Evolutionary conservation across 192 early-diverging fungal genomes (phyloP), one percentile per base, ranked within the genome.

Genomic region (Gryganskiella cystojenkinii): DNA sequence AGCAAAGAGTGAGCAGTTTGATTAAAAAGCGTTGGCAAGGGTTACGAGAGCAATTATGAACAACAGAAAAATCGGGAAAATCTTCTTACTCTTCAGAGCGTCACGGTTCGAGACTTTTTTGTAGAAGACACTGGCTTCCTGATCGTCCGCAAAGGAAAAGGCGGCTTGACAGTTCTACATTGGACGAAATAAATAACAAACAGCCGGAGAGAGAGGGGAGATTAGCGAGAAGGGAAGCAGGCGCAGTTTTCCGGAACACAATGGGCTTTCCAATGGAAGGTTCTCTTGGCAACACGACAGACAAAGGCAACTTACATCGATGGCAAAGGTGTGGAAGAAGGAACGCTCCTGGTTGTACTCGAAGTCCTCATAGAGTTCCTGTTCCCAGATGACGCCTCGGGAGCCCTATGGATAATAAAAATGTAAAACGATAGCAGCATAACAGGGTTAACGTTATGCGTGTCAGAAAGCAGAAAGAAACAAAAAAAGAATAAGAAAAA

Each of bases 311-410:
- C 83, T 80, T 81, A 88, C 87, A 67, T 92, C 91, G 22, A 88
- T 85, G 28, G 86, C 81, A 75, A 94, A 89, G 20, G 90, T 90
- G 60, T 89, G 89, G 65, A 94, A 94, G 67, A 85, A 92, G 11
- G 88, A 85, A 19, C 78, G 53, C 37, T 90, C 87, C 55, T 88
- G 82, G 9, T 62, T 70, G 68, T 90, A 90, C 44, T 90, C 86
- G 82, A 94, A 92, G 49, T 85, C 86, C 64, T 89, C 80, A 71
- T 91, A 92, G 11, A 94, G 66, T 79, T 94, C 92, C 71, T 94
- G 92, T 69, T 94, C 92, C 92, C 92, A 94, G 31, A 92, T 70
- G 34, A 92, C 82, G n/a, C 86, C 83, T 44, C 75, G 73, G 50
- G 87, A 71, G 25, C 78, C 75, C 82, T 83, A 64, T 49, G 35